Base-by-base conservation (phyloP, 352 stramenopile species). In the Phytophthora lateralis region DNA sequence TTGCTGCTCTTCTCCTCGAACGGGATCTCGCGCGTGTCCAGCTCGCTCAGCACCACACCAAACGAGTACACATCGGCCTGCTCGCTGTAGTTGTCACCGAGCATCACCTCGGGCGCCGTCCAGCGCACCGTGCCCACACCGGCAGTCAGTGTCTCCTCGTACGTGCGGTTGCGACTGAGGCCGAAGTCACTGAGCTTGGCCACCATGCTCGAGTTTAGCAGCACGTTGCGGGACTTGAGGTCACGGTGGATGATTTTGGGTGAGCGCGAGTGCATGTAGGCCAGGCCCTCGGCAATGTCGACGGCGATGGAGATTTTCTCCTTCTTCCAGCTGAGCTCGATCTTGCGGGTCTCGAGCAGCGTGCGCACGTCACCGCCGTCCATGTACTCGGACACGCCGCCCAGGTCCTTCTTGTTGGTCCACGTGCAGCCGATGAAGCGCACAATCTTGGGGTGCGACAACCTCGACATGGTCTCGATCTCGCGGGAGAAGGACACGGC, bases 11-110 rank as follows among this genome's bases (percentile, higher is more conserved):
- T 90, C 66, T 93, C 83, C 60, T 94, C 85, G 51, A 93, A 96
- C 49, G 87, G 87, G 51, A 96, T 94, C 73, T 93, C 85, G 42
- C 79, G 87, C 58, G 87, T 93, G 67, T 96, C 87, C 27, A 96
- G 65, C 60, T 96, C 87, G 39, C 78, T 91, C 21, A 96, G 76
- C 59, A 96, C 87, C 49, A 96, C 84, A 61, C 88, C 88, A 50
- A 90, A 96, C 69, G 88, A 95, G 80, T 93, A 96, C 45, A 96
- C 82, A 52, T 96, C 88, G 26, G 85, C 84, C 66, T 92, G 78
- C 54, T 95, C 88, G 27, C 76, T 88, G 72, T 95, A 95, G 68
- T 94, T 92, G 46, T 94, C 85, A 15, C 86, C 88, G 10, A 94
- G 78, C 82, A 96, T 94, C 18, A 96, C 85, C 53, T 96, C 88